These are phyloP conservation scores for Alisma plantagoaquatica DNA, from an alignment of 106 monocot genomes.

Conservation along the genomic window DNA sequence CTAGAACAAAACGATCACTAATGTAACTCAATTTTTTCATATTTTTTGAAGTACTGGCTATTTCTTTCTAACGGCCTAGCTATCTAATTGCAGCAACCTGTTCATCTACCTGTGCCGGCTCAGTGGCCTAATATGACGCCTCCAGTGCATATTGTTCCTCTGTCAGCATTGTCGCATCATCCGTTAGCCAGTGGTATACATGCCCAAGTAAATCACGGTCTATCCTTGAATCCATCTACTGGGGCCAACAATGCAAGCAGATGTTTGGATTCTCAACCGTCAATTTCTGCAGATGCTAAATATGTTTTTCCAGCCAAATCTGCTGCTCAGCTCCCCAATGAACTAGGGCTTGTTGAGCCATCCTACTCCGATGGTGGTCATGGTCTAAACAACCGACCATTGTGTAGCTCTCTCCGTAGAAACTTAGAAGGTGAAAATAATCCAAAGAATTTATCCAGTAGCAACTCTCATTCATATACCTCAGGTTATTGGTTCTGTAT, in stretches of 20 bases:
- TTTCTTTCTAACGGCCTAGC: no score
- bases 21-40: no score
- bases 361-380: conserved; percentile 3
- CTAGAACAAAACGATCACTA: no score
- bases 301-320: conserved; percentile 15
- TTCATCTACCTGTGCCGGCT: conserved; percentile 49
- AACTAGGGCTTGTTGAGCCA: conserved; percentile 28
- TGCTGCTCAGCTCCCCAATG: conserved; percentile 31
- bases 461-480: background rate
- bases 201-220: conserved; percentile 17
- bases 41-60: no score
- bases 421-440: conserved; percentile 16
- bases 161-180: conserved; percentile 38
- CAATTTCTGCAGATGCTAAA: conserved; percentile 12
- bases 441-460: conserved; percentile 13
- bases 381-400: conserved; percentile 11
- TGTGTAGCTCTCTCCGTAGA: conserved; percentile 11
- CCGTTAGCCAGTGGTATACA: conserved; percentile 21
- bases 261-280: conserved; percentile 23
- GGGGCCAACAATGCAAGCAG: conserved; percentile 11
- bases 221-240: conserved; percentile 14
- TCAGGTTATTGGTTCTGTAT: conserved; percentile 5
- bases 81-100: conserved; percentile 38
- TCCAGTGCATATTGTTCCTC: conserved; percentile 47
- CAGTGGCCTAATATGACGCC: conserved; percentile 62